Evolutionary conservation across 495 filamentous ascomycete genomes (phyloP), one percentile per base, ranked within the genome.

Genomic region (Daldinia grandis): DNA sequence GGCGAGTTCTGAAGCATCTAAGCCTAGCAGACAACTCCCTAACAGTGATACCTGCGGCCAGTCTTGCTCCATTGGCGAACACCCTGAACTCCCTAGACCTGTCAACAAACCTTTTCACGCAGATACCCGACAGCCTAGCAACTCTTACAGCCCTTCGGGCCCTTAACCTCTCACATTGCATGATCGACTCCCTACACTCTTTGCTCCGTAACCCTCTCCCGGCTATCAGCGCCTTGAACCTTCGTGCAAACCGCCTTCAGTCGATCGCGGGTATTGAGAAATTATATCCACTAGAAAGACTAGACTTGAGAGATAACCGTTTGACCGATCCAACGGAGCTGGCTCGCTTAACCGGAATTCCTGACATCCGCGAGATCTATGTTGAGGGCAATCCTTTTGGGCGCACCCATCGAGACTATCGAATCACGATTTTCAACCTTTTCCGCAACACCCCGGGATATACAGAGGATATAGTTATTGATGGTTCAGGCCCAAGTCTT

Each of bases 151-250:
- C 91, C 21, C 85, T 99, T 24, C 87, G 93, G 51, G 94, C 95
- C 25, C 81, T 99, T 51, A 98, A 99, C 74, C 84, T 99, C 28
- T 95, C 94, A 14, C 89, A 93, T 74, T 98, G 95, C 85, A 97
- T 98, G 95, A 97, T 99, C 55, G 93, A 95, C 59, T 96, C 93
- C 33, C 82, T 99, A 62, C 93, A 96, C 71, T 97, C 94, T 4
- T 82, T 99, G 17, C 88, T 89, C 2, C 87, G 92, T 62, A 94
- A 90, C 76, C 95, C 95, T 31, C 85, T 99, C 3, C 94, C 95
- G 15, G 95, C 95, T 53, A 97, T 98, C 67, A 95, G 91, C 4
- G 93, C 93, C 21, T 85, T 99, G 69, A 98, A 98, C 75, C 87
- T 99, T 49, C 90, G 95, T 49, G 90, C 87, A 21, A 99, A 99